phyloP scores from a whole-genome alignment of 208 protist genomes.

The Trichomonas vaginalis region DNA sequence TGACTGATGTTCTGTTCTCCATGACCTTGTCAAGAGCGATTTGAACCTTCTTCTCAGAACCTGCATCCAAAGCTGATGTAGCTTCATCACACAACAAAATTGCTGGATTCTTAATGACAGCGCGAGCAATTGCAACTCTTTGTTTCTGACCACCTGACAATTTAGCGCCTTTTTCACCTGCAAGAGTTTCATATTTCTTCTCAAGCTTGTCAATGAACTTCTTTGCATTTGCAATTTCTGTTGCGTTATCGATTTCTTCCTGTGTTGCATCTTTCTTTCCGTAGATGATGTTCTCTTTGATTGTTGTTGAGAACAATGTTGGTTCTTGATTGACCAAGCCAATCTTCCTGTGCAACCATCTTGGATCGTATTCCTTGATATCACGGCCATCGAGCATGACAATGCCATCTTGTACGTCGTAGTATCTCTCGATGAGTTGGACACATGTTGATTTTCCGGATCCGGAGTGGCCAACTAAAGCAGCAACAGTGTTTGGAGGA shows the following conservation, averaged over 20 bases:
- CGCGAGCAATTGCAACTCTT: background rate
- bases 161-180: slow-evolving; percentile 11
- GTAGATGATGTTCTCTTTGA: slow-evolving; percentile 42
- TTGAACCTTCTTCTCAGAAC: too few species aligned
- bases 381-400: slow-evolving; percentile 47
- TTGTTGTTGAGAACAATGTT: slow-evolving; percentile 34
- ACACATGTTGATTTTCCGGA: background rate
- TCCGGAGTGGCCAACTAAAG: background rate
- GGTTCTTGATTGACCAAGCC: slow-evolving; percentile 41
- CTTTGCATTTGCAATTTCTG: slow-evolving; percentile 41
- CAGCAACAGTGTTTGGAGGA: background rate
- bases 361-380: slow-evolving; percentile 35
- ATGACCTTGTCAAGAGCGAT: too few species aligned
- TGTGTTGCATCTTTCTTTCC: slow-evolving; percentile 22
- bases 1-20: too few species aligned
- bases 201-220: slow-evolving; percentile 38
- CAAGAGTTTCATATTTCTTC: slow-evolving; percentile 35
- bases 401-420: slow-evolving; percentile 21
- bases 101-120: background rate
- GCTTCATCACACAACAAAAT: background rate
- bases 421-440: background rate
- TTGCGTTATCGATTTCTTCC: slow-evolving; percentile 30
- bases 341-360: slow-evolving; percentile 35
- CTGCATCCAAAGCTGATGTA: too few species aligned
- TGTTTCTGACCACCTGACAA: background rate